Evolutionary conservation across 164 flowering plant species (phyloP), one percentile per base, ranked within the genome.

Genomic region (Umbellularia californica): DNA sequence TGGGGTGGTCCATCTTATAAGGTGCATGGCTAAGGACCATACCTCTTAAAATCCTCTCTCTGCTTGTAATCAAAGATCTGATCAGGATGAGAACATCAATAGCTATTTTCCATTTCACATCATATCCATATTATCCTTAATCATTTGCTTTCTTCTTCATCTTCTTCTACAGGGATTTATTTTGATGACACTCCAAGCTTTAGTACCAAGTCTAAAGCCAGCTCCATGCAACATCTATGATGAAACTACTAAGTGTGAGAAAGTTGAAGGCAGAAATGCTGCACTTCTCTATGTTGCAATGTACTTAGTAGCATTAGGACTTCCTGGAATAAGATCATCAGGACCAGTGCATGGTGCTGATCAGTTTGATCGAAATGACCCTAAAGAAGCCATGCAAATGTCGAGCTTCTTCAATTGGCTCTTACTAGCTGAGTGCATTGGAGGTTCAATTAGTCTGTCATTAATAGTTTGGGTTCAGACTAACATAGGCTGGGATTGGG

Each of bases 291-390:
- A 79, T 51, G 0, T 73, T 2, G 85, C 68, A n/a, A 77, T 89
- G 2, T 92, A 88, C 84, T 41, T 89, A 77, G 7, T 86, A 11
- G 90, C 92, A 9, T 7, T 50, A 0, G 97, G 97, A 1, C n/a
- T 62, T 30, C 86, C 79, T 0, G 94, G 93, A 20, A 23, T 86
- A 6, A 92, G 89, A 75, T 85, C 94, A 5, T 74, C 81, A 5
- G 5, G 90, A 30, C 90, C 94, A 20, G 23, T 90, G 1, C 90
- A 86, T 64, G 97, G 97, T 2, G 93, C 95, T 0, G 97, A 92
- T 82, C 95, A 92, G 50, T 92, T 92, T 52, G 88, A 92, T 12
- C 87, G 82, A 60, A 84, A 87, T 58, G 93, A 89, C 75, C 88
- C 86, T 0, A 41, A 30, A 58, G 94, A 92, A 78, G 80, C 84